Evolutionary conservation across 2,329 filamentous ascomycete species (phyloP).

Genomic region (Neonectria magnoliae): DNA sequence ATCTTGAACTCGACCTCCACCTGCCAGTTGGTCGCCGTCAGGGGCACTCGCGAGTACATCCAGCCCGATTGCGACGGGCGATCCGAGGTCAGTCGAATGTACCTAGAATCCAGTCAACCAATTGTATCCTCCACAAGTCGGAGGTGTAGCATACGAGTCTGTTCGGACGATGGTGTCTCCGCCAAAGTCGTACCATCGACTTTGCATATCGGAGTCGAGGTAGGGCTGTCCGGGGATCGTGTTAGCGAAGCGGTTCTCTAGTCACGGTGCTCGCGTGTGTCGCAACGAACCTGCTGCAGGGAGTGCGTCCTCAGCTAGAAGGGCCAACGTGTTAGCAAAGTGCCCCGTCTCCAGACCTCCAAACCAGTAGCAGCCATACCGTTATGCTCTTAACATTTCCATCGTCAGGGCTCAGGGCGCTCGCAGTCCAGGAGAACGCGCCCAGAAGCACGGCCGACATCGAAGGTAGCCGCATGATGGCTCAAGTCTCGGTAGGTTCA

Average conservation of each 20-base stretch:
- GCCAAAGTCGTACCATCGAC: constrained; percentile 98
- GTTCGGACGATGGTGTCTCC: constrained; percentile 88
- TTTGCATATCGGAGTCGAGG: constrained; percentile 97
- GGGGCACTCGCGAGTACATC: constrained; percentile 91
- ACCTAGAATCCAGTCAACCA: constrained; percentile 62
- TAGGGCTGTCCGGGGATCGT: constrained; percentile 73
- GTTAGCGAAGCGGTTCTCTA: constrained; percentile 34
- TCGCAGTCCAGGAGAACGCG: constrained; percentile 60
- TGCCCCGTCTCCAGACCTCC: not conserved
- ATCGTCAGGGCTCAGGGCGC: constrained; percentile 59
- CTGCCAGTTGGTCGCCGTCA: constrained; percentile 99
- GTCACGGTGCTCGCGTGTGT: constrained; percentile 33
- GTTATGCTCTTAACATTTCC: constrained; percentile 63
- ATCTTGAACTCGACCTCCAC: constrained; percentile 97
- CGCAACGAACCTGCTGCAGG: constrained; percentile 74
- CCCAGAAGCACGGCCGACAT: constrained; percentile 61
- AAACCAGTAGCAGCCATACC: constrained; percentile 47
- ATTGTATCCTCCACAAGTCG: constrained; percentile 21
- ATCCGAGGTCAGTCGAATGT: constrained; percentile 92
- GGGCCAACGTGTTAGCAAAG: constrained; percentile 36
- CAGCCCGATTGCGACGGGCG: constrained; percentile 90
- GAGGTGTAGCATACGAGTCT: constrained; percentile 65
- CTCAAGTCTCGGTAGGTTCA: constrained; percentile 23
- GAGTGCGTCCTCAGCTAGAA: constrained; percentile 86
- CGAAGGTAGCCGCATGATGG: constrained; percentile 59